Conservation (phyloP, 2,329 filamentous ascomycete species). For the Bipolaris gigantea region DNA sequence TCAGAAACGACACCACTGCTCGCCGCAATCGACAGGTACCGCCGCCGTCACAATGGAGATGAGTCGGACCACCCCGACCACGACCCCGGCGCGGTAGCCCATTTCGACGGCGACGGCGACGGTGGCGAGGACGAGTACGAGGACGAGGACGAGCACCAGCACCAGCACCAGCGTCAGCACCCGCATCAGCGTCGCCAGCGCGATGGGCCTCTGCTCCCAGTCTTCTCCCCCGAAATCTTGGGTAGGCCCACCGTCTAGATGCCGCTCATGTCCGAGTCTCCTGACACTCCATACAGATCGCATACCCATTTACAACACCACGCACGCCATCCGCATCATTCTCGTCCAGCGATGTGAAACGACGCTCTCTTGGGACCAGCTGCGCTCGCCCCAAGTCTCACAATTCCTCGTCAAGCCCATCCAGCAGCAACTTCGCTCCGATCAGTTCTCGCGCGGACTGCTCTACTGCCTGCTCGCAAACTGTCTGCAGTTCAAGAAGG, state of each 20-base stretch:
- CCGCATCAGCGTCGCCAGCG: slow-evolving; percentile 28
- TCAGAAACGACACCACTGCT: slow-evolving; percentile 44
- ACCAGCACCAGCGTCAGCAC: no score
- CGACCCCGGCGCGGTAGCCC: slow-evolving; percentile 20
- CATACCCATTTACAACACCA: slow-evolving; percentile 85
- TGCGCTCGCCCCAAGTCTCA: slow-evolving; percentile 92
- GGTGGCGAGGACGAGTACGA: slow-evolving; percentile 34
- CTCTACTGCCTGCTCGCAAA: slow-evolving; percentile 92
- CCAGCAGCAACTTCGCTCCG: slow-evolving; percentile 80
- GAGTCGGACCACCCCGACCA: slow-evolving; percentile 27
- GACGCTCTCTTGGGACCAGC: slow-evolving; percentile 89
- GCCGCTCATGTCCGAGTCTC: slow-evolving; percentile 14
- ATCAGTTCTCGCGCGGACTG: slow-evolving; percentile 83
- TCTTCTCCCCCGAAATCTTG: slow-evolving; percentile 45
- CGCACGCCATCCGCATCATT: slow-evolving; percentile 84
- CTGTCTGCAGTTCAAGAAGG: slow-evolving; percentile 89
- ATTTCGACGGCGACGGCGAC: slow-evolving; percentile 36
- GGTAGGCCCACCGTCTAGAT: slow-evolving; percentile 27
- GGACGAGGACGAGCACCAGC: slow-evolving; percentile 37
- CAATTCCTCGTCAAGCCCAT: slow-evolving; percentile 96
- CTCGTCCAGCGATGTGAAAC: slow-evolving; percentile 87
- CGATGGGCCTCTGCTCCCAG: slow-evolving; percentile 44
- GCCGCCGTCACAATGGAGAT: slow-evolving; percentile 29
- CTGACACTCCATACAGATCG: slow-evolving; percentile 62
- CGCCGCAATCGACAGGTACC: slow-evolving; percentile 35